Base-by-base conservation (phyloP, 2,329 filamentous ascomycete species). In the Diaporthe australafricana region DNA sequence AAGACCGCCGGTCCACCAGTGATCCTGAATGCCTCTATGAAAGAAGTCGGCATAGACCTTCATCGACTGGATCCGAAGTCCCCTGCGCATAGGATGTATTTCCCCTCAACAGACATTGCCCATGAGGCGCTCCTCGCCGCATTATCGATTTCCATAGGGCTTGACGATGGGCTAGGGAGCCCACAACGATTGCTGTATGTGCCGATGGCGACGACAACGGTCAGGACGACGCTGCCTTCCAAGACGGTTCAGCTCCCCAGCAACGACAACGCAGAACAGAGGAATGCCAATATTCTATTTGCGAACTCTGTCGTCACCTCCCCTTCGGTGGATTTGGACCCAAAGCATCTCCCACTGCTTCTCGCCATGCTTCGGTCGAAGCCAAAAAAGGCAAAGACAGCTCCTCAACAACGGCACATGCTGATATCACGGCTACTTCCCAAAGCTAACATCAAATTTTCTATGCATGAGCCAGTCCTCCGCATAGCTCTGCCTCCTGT, bases 21-120 rank as follows among this genome's bases (percentile, higher is more conserved):
- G 9, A 90, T 93, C 72, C 87, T 98, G 73, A 98, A 96, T 78
- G 89, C 95, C 55, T 95, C 96, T 8, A 97, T 98, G 89, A 98
- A 99, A 81, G 97, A 99, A 80, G 91, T 99, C 52, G 96, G 96
- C 73, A 89, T 99, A 79, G 96, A 99, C 79, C 85, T 99, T 50
- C 92, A 98, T 79, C 91, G 96, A 27, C 88, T 99, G 69, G 96
- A 99, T 80, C 92, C 94, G 52, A 96, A 94, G 77, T 98, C 95
- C 20, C 95, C 96, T 0, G 95, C 96, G 0, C 96, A 99, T 85
- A 91, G 96, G 74, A 99, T 98, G 96, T 98, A 99, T 82, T 99
- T 99, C 79, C 94, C 95, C 2, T 91, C 93, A 27, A 92, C 94
- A 74, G 96, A 98, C 79, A 91, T 98, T 77, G 96, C 96, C 16